phyloP scores from a whole-genome alignment of 768 basidiomycete species.

The Lepiota venenata region DNA sequence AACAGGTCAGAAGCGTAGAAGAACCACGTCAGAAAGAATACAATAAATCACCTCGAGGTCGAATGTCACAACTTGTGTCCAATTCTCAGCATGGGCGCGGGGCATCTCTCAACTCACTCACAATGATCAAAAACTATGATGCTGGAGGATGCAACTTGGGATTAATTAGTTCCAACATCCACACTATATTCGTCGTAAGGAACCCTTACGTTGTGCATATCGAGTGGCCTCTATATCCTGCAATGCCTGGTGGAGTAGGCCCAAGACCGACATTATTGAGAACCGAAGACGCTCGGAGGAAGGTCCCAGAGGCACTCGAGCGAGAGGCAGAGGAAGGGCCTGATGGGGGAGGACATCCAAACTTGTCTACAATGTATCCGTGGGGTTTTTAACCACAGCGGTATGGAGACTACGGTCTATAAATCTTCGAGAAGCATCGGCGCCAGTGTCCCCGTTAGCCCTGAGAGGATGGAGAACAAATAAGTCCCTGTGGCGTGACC shows the following conservation, averaged over 20 bases:
- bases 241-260: constrained; percentile 22
- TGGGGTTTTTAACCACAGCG: neutral
- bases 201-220: constrained; percentile 39
- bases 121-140: constrained; percentile 56
- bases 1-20: neutral
- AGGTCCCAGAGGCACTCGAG: neutral
- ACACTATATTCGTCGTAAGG: neutral
- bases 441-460: neutral
- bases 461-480: neutral
- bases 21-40: constrained; percentile 7
- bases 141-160: constrained; percentile 44
- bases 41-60: constrained; percentile 43
- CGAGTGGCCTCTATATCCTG: constrained; percentile 37
- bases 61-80: constrained; percentile 41
- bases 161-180: neutral
- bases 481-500: neutral
- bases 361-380: too few species aligned
- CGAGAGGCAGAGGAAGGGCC: neutral
- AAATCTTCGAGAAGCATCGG: neutral
- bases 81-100: neutral
- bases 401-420: neutral
- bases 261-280: neutral
- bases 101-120: constrained; percentile 22
- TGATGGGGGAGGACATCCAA: too few species aligned
- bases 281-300: neutral